Evolutionary conservation across 225 moss, liverwort and hornwort genomes (phyloP), one percentile per base, ranked within the genome.

Genomic region (Bryoerythrophyllum caledonicum): DNA sequence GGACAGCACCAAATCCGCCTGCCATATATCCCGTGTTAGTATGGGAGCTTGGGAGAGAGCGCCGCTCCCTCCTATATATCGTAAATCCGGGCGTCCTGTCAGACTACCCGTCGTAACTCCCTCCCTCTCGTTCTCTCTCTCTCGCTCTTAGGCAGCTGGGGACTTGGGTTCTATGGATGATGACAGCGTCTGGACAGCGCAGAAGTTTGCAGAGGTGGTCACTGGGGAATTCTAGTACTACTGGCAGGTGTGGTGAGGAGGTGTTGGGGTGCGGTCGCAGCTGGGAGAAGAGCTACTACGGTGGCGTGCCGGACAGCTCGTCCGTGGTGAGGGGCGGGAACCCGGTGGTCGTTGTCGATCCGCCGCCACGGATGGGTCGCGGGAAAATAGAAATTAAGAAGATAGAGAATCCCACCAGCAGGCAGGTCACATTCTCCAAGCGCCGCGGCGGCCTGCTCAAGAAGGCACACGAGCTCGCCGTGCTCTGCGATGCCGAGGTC

Each of bases 321-420:
- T 87, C 82, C 34, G 64, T 34, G 27, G 74, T 74, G 55, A 43
- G 74, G 54, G 84, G 67, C 7, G 48, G 6, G 19, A 49, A 38
- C 38, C 38, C 8, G 38, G 38, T 38, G 8, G 10, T 38, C 8
- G 37, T 6, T 7, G 82, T 80, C 77, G 87, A 87, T 85, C 80
- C 87, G 59, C 68, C 75, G n/a, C 73, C 65, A 81, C 79, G 81
- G 79, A 87, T 87, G 87, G 87, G 87, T 85, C 87, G 87, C 84
- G 87, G 87, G 71, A 87, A 87, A 87, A 87, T 87, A 60, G 87
- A 87, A 82, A 87, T 87, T 77, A 87, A 87, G 87, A 87, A 87
- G 87, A 87, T 87, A 85, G 87, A 87, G 84, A 87, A 87, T 87
- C 87, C 84, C 64, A 87, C 87, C 70, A 87, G 87, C 57, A 77